These are phyloP conservation scores for Cucurbita moschata DNA, from an alignment of 306 rosid species.

Conservation along the genomic window DNA sequence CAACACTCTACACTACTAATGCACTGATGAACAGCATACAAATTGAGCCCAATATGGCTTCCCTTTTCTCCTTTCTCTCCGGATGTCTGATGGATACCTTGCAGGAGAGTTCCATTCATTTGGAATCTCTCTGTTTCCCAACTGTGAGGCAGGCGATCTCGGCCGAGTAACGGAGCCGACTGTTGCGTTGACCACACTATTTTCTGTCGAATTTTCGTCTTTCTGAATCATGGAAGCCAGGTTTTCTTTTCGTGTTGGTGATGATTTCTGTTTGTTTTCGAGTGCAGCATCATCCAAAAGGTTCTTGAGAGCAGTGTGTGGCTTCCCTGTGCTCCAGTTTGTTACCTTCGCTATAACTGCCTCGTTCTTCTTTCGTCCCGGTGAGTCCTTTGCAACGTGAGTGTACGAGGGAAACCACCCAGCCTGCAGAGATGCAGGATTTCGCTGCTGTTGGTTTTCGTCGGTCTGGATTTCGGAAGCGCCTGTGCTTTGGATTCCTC, in stretches of 20 bases:
- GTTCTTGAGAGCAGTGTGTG: constrained; percentile 66
- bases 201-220: constrained; percentile 15
- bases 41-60: constrained; percentile 77
- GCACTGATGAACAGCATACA: constrained; percentile 66
- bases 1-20: constrained; percentile 14
- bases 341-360: constrained; percentile 72
- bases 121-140: constrained; percentile 22
- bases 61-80: constrained; percentile 58
- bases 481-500: constrained; percentile 17
- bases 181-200: constrained; percentile 22
- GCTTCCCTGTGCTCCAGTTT: constrained; percentile 67
- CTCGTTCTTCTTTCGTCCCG: constrained; percentile 62
- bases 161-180: constrained; percentile 43
- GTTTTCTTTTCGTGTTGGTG: constrained; percentile 30
- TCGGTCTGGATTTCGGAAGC: constrained; percentile 25
- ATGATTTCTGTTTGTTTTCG: constrained; percentile 29
- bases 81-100: constrained; percentile 50
- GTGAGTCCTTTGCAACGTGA: constrained; percentile 44
- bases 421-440: constrained; percentile 28
- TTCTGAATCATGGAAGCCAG: constrained; percentile 15
- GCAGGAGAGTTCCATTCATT: constrained; percentile 88
- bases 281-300: constrained; percentile 63
- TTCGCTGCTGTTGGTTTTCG: constrained; percentile 17
- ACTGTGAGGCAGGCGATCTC: constrained; percentile 14
- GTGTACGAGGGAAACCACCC: constrained; percentile 74